These are phyloP conservation scores for Pseudocercospora vitis DNA, from an alignment of 2,329 filamentous ascomycete genomes.

Conservation along the genomic window DNA sequence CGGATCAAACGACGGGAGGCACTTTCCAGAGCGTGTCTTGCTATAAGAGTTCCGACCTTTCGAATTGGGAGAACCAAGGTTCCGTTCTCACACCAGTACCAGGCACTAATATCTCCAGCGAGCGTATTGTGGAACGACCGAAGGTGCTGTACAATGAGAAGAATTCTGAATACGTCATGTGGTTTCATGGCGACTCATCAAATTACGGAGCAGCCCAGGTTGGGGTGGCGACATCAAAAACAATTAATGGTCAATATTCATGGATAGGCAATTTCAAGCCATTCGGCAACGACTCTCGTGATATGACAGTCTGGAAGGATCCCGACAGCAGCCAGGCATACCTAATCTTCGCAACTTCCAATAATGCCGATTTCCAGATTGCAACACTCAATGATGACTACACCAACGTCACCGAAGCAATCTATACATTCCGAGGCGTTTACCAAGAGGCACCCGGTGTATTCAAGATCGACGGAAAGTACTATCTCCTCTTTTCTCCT, in stretches of 20 bases:
- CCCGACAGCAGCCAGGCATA: conserved; percentile 59
- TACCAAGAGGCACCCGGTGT: conserved; percentile 60
- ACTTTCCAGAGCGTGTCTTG: conserved; percentile 66
- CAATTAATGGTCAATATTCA: conserved; percentile 61
- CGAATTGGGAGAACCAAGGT: conserved; percentile 63
- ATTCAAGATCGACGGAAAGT: conserved; percentile 59
- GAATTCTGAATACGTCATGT: conserved; percentile 67
- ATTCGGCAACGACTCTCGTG: conserved; percentile 54
- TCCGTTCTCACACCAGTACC: conserved; percentile 57
- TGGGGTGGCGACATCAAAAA: conserved; percentile 61
- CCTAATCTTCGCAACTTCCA: conserved; percentile 53
- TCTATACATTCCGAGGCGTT: conserved; percentile 28
- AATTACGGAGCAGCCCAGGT: conserved; percentile 64
- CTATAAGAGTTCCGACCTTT: conserved; percentile 63
- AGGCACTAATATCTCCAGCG: conserved; percentile 34
- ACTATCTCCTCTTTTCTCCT: conserved; percentile 64
- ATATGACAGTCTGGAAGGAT: conserved; percentile 63
- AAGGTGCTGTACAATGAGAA: conserved; percentile 67
- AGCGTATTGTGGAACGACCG: conserved; percentile 64
- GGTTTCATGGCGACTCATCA: conserved; percentile 65
- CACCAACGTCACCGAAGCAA: conserved; percentile 25
- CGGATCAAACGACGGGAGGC: conserved; percentile 50
- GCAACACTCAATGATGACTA: conserved; percentile 31
- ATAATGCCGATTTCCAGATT: conserved; percentile 31
- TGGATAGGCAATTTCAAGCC: conserved; percentile 52